Evolutionary conservation across 768 basidiomycete species (phyloP).

Genomic region (Brasilioporus rufonigricans): DNA sequence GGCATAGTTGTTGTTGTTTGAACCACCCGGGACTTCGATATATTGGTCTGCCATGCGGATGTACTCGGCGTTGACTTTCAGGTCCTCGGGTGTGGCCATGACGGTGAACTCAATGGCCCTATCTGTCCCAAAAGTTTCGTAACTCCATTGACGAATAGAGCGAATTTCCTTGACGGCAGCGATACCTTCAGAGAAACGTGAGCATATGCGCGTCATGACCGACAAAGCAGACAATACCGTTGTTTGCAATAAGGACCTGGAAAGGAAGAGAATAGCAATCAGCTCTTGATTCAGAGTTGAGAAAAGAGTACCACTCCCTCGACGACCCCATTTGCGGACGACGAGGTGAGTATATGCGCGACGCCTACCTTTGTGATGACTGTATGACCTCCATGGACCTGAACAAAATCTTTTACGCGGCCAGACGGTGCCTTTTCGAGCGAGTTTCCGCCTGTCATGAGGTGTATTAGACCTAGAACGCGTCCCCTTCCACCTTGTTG

Average conservation of each 20-base stretch:
- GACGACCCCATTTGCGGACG: constrained; percentile 2
- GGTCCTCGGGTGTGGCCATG: constrained; percentile 98
- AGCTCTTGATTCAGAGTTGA: not conserved
- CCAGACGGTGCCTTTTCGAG: constrained; percentile 80
- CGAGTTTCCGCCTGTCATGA: constrained; percentile 81
- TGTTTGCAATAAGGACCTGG: constrained; percentile 97
- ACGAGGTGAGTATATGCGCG: constrained; percentile 16
- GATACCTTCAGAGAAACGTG: constrained; percentile 60
- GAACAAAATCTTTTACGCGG: constrained; percentile 87
- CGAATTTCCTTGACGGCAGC: constrained; percentile 99
- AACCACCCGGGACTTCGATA: constrained; percentile 96
- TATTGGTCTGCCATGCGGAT: constrained; percentile 99
- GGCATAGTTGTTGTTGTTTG: constrained; percentile 99
- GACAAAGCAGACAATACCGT: constrained; percentile 52
- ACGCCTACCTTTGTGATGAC: constrained; percentile 91
- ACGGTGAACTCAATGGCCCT: constrained; percentile 97
- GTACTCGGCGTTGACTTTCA: constrained; percentile 98
- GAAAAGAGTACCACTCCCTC: not conserved
- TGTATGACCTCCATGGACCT: constrained; percentile 89
- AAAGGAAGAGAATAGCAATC: not conserved
- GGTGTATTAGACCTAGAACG: constrained; percentile 10
- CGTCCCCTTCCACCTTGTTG: not conserved
- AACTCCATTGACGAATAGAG: constrained; percentile 99
- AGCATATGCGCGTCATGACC: constrained; percentile 20
- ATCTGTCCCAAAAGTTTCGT: constrained; percentile 97